Conservation (phyloP, 2,329 filamentous ascomycete genomes). For the Monilinia laxa region DNA sequence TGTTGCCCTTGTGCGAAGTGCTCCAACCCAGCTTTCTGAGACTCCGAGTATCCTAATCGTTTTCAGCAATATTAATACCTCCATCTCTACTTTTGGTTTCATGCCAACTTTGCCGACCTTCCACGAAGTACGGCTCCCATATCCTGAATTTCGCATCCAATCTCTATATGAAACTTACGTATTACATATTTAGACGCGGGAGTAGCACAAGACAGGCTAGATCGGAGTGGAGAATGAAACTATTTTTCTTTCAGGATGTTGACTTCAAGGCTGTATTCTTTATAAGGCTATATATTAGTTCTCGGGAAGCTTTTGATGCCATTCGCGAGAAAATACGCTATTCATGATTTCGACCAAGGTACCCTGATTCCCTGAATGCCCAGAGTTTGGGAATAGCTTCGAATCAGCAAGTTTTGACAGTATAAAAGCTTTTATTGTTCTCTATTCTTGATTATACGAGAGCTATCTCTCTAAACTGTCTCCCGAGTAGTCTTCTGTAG, state of each 20-base stretch:
- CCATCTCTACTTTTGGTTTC: neutral
- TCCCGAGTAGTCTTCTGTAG: neutral
- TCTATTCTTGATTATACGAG: neutral
- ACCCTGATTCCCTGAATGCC: neutral
- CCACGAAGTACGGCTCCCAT: neutral
- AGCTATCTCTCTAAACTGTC: neutral
- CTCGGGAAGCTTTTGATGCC: neutral
- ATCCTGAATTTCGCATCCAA: neutral
- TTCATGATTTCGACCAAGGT: neutral
- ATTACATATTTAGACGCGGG: neutral
- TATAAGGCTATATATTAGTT: no score
- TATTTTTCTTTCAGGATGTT: neutral
- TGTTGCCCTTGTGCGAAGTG: neutral
- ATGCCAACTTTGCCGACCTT: no score
- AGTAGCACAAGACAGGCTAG: no score
- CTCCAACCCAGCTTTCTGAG: no score
- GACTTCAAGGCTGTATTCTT: no score
- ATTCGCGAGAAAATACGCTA: neutral
- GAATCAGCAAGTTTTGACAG: neutral
- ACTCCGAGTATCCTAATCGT: accelerated
- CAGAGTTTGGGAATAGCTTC: neutral
- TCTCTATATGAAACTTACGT: no score
- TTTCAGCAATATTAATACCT: neutral
- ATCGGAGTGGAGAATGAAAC: neutral
- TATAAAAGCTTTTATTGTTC: neutral